phyloP scores from a whole-genome alignment of 2,329 filamentous ascomycete species.

The Blastomyces gilchristii region DNA sequence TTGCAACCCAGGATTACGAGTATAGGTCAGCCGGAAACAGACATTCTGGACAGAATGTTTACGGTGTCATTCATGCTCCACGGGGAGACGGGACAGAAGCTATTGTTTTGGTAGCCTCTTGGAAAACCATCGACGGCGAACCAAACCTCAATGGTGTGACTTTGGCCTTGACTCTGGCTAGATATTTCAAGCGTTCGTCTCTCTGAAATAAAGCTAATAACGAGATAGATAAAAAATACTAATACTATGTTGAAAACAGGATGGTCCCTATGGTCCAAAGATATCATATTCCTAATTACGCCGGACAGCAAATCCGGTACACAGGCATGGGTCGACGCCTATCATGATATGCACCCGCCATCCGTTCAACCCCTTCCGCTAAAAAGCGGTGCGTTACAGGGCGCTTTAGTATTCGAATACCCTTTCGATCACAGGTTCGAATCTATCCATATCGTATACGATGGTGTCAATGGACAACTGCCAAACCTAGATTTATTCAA shows the following conservation, averaged over 20 bases:
- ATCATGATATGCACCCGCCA: slow-evolving; percentile 75
- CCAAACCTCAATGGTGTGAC: slow-evolving; percentile 82
- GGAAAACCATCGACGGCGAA: slow-evolving; percentile 68
- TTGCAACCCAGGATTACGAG: slow-evolving; percentile 76
- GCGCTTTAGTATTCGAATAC: slow-evolving; percentile 87
- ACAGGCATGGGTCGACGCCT: slow-evolving; percentile 95
- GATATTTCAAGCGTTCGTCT: slow-evolving; percentile 75
- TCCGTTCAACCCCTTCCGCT: slow-evolving; percentile 67
- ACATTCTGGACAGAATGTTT: slow-evolving; percentile 77
- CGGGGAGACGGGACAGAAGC: slow-evolving; percentile 94
- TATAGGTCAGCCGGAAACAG: slow-evolving; percentile 68
- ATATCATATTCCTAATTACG: slow-evolving; percentile 85
- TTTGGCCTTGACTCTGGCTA: slow-evolving; percentile 71
- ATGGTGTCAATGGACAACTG: slow-evolving; percentile 89
- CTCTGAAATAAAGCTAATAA: too few species aligned
- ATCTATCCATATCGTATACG: slow-evolving; percentile 82
- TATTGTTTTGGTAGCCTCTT: slow-evolving; percentile 82
- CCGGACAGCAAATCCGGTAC: slow-evolving; percentile 82
- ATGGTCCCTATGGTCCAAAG: slow-evolving; percentile 98
- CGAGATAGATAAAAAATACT: background rate
- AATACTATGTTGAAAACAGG: slow-evolving; percentile 34
- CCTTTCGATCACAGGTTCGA: slow-evolving; percentile 76
- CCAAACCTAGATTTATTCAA: slow-evolving; percentile 96
- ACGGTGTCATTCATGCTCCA: slow-evolving; percentile 85
- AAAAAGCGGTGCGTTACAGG: slow-evolving; percentile 88